Conservation (phyloP, 805 yeast species). For the Groenewaldozyma salmanticensis region DNA sequence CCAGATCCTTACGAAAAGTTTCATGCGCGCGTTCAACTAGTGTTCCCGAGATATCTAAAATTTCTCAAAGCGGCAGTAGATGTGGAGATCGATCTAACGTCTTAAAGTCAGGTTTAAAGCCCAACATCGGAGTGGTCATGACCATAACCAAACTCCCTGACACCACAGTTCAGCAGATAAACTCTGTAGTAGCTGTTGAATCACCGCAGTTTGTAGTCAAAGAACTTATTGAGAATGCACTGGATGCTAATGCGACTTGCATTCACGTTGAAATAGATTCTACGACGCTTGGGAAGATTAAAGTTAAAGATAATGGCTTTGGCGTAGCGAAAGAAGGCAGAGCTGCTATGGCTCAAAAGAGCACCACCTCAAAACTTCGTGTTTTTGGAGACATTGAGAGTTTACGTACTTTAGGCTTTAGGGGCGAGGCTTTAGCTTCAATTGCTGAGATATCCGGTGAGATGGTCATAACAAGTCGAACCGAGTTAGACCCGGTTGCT, state of each 20-base stretch:
- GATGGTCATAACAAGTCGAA: constrained; percentile 35
- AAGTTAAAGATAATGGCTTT: constrained; percentile 60
- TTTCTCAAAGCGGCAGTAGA: too few species aligned
- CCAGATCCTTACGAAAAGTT: too few species aligned
- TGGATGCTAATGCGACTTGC: constrained; percentile 62
- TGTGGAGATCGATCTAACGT: too few species aligned
- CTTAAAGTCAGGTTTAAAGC: too few species aligned
- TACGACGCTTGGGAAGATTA: constrained; percentile 60
- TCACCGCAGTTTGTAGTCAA: constrained; percentile 67
- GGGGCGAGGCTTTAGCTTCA: constrained; percentile 57
- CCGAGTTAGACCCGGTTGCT: constrained; percentile 42
- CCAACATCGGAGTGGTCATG: too few species aligned
- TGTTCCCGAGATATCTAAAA: too few species aligned
- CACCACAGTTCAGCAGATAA: too few species aligned
- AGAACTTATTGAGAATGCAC: constrained; percentile 71
- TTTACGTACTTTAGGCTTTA: constrained; percentile 45
- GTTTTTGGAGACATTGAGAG: constrained; percentile 27
- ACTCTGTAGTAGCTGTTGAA: too few species aligned
- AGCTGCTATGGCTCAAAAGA: constrained; percentile 33
- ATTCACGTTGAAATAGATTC: constrained; percentile 57
- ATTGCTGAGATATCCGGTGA: constrained; percentile 36
- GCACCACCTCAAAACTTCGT: constrained; percentile 44
- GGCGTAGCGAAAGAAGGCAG: constrained; percentile 49
- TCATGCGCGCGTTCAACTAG: too few species aligned
- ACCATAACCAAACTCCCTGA: too few species aligned